Percentiles rank a stretch among this genome's conserved stretches.
phyloP scores from a whole-genome alignment of 2,329 filamentous ascomycete genomes.

The Chaetothyriales sp. region DNA sequence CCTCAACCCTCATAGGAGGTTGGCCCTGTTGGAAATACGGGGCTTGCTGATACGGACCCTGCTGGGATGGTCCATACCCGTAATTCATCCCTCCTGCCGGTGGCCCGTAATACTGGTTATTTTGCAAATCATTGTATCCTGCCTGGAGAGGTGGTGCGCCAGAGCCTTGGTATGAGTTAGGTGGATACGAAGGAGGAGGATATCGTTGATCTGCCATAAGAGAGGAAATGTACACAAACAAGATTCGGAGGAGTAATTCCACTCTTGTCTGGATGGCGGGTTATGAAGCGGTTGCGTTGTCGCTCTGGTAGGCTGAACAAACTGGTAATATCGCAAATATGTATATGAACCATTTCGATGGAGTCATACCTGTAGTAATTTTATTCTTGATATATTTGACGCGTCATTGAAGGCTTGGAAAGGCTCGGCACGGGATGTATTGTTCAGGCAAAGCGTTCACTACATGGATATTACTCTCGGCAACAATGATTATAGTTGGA shows the following conservation, averaged over 20 bases:
- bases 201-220: neutral
- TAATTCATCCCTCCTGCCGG: conserved; percentile 26
- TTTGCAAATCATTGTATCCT: conserved; percentile 2
- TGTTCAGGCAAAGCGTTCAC: too few relatives aligned
- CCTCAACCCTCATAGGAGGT: conserved; percentile 26
- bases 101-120: conserved; percentile 19
- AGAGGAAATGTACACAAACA: neutral
- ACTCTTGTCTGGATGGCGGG: neutral
- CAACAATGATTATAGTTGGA: too few relatives aligned
- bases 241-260: neutral
- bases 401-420: too few relatives aligned
- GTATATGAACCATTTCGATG: neutral
- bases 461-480: too few relatives aligned
- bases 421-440: too few relatives aligned
- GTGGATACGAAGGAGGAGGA: neutral
- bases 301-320: neutral
- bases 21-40: conserved; percentile 9
- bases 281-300: neutral
- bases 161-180: neutral
- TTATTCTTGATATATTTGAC: too few relatives aligned
- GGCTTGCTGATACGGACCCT: neutral
- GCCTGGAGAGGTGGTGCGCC: neutral
- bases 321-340: neutral
- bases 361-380: neutral
- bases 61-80: conserved; percentile 18